Conservation (phyloP, 2,329 filamentous ascomycete genomes). For the Fusarium sp. region DNA sequence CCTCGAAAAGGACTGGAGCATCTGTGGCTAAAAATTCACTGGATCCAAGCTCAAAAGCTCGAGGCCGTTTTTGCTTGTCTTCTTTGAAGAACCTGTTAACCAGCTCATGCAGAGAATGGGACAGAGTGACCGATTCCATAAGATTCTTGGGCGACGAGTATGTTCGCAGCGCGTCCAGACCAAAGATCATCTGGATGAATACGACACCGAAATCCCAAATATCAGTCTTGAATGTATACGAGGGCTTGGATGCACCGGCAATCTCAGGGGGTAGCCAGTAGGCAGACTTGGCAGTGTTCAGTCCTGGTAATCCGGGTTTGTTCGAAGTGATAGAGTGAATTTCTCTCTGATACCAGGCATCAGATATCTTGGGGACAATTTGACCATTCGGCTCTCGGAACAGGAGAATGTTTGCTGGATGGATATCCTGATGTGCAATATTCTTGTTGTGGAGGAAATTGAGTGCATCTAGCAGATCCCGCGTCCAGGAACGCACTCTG, state of each 20-base stretch:
- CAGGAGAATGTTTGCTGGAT: constrained; percentile 82
- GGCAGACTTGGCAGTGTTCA: constrained; percentile 75
- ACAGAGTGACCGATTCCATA: constrained; percentile 77
- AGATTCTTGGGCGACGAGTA: constrained; percentile 83
- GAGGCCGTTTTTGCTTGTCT: constrained; percentile 84
- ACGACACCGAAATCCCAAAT: constrained; percentile 95
- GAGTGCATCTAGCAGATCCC: constrained; percentile 88
- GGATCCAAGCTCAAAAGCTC: constrained; percentile 78
- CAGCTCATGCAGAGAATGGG: constrained; percentile 81
- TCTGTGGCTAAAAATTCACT: constrained; percentile 76
- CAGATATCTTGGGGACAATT: constrained; percentile 78
- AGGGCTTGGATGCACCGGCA: constrained; percentile 68
- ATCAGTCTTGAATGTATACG: constrained; percentile 83
- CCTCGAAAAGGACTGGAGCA: constrained; percentile 67
- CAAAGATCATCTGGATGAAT: constrained; percentile 94
- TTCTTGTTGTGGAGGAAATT: constrained; percentile 89
- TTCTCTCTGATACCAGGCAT: constrained; percentile 77
- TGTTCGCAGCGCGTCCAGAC: constrained; percentile 78
- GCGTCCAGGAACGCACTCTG: constrained; percentile 89
- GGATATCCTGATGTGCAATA: constrained; percentile 85
- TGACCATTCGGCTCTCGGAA: constrained; percentile 76
- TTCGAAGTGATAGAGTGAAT: constrained; percentile 70
- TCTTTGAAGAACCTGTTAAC: constrained; percentile 85
- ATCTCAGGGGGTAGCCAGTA: constrained; percentile 89
- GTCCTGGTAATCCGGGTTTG: constrained; percentile 64